Evolutionary conservation across 208 protist species (phyloP), one percentile per base, ranked within the genome.

Genomic region (Phytomonas serpens): DNA sequence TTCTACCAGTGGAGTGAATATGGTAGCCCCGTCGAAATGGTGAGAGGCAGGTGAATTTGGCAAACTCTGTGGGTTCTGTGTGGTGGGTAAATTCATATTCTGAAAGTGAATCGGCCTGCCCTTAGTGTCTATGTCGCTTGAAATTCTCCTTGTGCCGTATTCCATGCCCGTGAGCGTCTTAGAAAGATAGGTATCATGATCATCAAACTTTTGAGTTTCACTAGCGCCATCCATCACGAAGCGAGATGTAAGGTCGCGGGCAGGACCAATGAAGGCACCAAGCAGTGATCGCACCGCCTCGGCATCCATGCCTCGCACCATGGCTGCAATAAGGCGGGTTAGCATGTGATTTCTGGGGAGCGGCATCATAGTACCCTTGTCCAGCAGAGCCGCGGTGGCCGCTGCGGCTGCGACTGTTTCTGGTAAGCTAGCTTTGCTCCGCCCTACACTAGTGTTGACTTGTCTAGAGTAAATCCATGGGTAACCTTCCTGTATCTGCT

Each of bases 261-360:
- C 68, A 33, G 67, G 31, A 23, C 37, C 67, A 69, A 7, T 61
- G 47, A 78, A 72, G 16, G 79, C 72, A 61, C 74, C 51, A 31
- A 85, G 71, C 51, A 81, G 75, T 36, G 74, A 75, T 36, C 77
- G 72, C 11, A 78, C 72, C 2, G 69, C 69, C 52, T 76, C 71
- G 14, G 68, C 38, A 32, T 79, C 72, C 27, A 79, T 77, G 71
- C 75, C 72, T 11, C 75, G 80, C 71, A 85, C 36, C 36, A 71
- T 74, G 7, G 79, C 79, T 29, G 86, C 84, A 62, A 93, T 80
- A 27, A 92, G 83, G 29, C 81, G 84, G 19, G 86, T 95, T 33
- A 93, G 61, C 40, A 95, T 37, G 68, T 83, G 85, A 14, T 75
- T 72, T 29, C 51, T 64, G 0, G 77, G 82, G 13, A 84, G 68